These are phyloP conservation scores for Backusella circina DNA, from an alignment of 192 early-diverging fungal genomes.

Conservation along the genomic window DNA sequence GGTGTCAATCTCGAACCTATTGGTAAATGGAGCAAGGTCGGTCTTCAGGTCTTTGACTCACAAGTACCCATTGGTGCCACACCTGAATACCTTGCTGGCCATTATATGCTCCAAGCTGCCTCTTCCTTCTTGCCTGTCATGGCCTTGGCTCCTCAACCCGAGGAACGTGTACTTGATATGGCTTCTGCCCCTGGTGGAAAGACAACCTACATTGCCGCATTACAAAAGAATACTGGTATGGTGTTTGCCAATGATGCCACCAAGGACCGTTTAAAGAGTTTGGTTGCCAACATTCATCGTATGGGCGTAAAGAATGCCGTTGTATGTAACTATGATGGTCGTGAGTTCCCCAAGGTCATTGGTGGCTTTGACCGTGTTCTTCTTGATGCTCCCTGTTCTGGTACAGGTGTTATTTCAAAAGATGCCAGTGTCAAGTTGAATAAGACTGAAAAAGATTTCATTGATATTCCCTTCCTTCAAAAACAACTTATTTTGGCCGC, in stretches of 20 bases:
- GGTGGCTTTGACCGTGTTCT: constrained; percentile 98
- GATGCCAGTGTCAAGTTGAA: constrained; percentile 94
- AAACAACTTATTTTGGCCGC: constrained; percentile 94
- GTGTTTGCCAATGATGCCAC: constrained; percentile 97
- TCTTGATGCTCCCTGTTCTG: constrained; percentile 97
- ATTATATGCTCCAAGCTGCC: constrained; percentile 98
- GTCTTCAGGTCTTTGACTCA: constrained; percentile 93
- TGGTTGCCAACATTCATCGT: constrained; percentile 54
- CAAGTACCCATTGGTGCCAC: constrained; percentile 94
- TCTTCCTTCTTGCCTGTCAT: constrained; percentile 98
- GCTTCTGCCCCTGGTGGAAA: constrained; percentile 98
- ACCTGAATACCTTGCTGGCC: constrained; percentile 97
- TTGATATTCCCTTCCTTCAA: constrained; percentile 88
- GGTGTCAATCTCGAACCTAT: constrained; percentile 98
- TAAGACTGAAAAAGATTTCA: constrained; percentile 93
- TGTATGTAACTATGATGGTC: constrained; percentile 96
- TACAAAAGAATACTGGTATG: constrained; percentile 97
- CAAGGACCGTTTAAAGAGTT: constrained; percentile 86
- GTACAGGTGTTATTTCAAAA: constrained; percentile 98
- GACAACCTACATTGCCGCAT: constrained; percentile 91
- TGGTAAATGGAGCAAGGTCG: constrained; percentile 98
- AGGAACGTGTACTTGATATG: constrained; percentile 96
- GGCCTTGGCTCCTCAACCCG: constrained; percentile 90
- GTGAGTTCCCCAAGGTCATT: constrained; percentile 94
- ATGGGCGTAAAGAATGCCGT: constrained; percentile 36